Evolutionary conservation across 352 stramenopile species (phyloP), one percentile per base, ranked within the genome.

Genomic region (Hyaloperonospora brassicae): DNA sequence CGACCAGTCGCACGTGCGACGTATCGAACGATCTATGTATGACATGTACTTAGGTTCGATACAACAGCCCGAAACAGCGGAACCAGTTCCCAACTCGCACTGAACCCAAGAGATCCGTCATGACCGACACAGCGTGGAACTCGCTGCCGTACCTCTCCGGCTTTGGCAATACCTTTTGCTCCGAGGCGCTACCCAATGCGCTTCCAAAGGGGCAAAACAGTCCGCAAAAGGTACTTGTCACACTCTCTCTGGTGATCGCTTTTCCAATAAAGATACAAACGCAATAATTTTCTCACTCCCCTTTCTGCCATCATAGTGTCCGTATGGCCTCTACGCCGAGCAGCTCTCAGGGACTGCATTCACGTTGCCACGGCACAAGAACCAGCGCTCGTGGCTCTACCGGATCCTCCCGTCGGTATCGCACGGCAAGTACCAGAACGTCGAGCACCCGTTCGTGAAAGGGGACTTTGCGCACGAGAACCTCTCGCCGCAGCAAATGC

Each of bases 311-410:
- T 31, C 40, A 17, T n/a, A 82, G 59, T 97, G 93, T 39, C 77
- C 94, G 1, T 96, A 96, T 52, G 86, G 88, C 7, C 71, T 98
- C 35, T 96, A 95, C 55, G 81, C 95, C 3, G 95, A 98, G 73
- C 94, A 98, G 66, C 63, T 98, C 30, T 98, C 89, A 17, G 95
- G 95, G 41, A 98, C 94, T 47, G 93, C 95, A 25, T 98, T 98
- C 77, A 98, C 95, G 23, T 59, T 94, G 51, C 93, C 94, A 43
- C 83, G 94, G 22, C 70, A 84, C 59, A 84, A 71, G 49, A 95
- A 95, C 69, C 77, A 95, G 55, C 81, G 79, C 72, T 79, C 58
- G 40, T 98, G 95, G 95, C 61, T 98, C 48, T 98, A 98, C 70
- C 82, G 93, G 44, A 90, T 97, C 40, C 62, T 95, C 52, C 93